These are phyloP conservation scores for Scedosporium dehoogii DNA, from an alignment of 2,329 filamentous ascomycete genomes.

Conservation along the genomic window DNA sequence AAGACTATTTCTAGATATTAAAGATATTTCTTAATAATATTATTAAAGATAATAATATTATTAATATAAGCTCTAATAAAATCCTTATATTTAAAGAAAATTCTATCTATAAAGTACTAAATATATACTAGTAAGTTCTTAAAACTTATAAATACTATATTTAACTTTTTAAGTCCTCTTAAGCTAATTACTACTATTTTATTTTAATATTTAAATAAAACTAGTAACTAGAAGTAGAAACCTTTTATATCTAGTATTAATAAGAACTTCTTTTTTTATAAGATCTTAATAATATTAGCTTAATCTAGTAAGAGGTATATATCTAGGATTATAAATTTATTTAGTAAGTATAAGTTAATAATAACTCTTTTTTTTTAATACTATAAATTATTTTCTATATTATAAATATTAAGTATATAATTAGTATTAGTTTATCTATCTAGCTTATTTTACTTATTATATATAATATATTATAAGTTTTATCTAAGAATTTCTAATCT, in stretches of 20 bases:
- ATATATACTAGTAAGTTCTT: constrained; percentile 4
- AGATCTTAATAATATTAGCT: not conserved
- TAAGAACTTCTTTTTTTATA: not conserved
- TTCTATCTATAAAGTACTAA: constrained; percentile 9
- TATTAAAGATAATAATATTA: not conserved
- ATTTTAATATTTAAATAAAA: not conserved
- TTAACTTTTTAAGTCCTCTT: not conserved
- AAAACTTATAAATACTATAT: constrained; percentile 5
- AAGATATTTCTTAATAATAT: not conserved
- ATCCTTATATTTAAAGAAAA: constrained; percentile 8
- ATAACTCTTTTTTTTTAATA: not conserved
- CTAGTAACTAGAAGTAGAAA: not conserved
- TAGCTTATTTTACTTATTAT: not conserved
- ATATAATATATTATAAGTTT: not conserved
- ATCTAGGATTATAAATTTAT: not conserved
- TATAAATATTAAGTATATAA: not conserved
- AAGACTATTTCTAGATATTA: not conserved
- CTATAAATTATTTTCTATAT: not conserved
- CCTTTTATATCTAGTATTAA: not conserved
- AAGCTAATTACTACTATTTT: not conserved
- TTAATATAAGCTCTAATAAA: not conserved
- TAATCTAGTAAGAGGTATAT: not conserved
- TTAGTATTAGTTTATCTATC: not conserved
- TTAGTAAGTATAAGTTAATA: constrained; percentile 3
- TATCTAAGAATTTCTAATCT: not conserved